Evolutionary conservation across 345 rosid genomes (phyloP).

Genomic region (Eucalyptus lansdowneana): DNA sequence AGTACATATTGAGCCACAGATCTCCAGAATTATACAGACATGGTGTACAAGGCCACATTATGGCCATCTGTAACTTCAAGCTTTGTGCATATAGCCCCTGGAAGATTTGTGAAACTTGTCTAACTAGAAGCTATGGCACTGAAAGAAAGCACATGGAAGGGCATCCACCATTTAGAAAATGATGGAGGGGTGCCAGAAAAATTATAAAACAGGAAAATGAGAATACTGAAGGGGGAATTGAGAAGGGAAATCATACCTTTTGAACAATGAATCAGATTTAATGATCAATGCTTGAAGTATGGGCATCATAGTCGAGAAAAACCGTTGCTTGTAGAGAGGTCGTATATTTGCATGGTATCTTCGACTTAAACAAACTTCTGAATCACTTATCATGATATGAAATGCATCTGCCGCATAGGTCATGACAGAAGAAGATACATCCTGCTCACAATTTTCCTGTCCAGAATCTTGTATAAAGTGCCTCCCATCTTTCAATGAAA

Average conservation of each 20-base stretch:
- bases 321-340: slow-evolving; percentile 91
- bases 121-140: not conserved
- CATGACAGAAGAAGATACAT: slow-evolving; percentile 22
- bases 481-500: slow-evolving; percentile 19
- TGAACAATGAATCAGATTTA: slow-evolving; percentile 28
- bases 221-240: not conserved
- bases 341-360: slow-evolving; percentile 63
- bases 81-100: not conserved
- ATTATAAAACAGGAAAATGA: not conserved
- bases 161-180: not conserved
- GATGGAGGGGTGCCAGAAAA: not conserved
- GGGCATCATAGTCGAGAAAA: slow-evolving; percentile 59
- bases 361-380: slow-evolving; percentile 54
- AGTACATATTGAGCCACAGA: not conserved
- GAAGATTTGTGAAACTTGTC: not conserved
- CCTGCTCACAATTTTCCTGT: slow-evolving; percentile 7
- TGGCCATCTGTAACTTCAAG: not conserved
- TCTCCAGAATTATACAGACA: not conserved
- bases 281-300: slow-evolving; percentile 48
- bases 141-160: not conserved
- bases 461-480: not conserved
- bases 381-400: slow-evolving; percentile 63
- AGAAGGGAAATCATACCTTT: slow-evolving; percentile 29
- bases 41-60: not conserved
- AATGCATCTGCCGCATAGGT: slow-evolving; percentile 84